These are phyloP conservation scores for Cyclostephanos tholiformis DNA, from an alignment of 108 stramenopile species.

Conservation along the genomic window DNA sequence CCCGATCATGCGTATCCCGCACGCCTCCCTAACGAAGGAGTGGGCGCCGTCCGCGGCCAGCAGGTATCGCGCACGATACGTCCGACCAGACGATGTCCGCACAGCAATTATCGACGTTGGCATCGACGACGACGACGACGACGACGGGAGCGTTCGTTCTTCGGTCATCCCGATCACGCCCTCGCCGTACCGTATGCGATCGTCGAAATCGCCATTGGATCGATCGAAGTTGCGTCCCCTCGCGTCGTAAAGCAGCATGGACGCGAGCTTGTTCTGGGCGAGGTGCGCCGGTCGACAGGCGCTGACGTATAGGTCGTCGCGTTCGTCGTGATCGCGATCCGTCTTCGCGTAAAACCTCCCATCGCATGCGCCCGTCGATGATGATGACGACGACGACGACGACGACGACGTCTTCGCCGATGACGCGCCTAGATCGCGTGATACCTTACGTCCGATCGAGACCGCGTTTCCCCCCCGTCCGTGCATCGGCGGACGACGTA, in stretches of 20 bases:
- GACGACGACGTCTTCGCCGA: not conserved
- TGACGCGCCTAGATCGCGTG: too few relatives aligned
- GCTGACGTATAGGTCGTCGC: too few relatives aligned
- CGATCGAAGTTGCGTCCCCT: not conserved
- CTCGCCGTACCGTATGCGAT: slow-evolving; percentile 22
- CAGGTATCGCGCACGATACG: slow-evolving; percentile 50
- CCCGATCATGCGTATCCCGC: slow-evolving; percentile 61
- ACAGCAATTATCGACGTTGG: slow-evolving; percentile 26
- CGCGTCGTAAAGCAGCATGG: slow-evolving; percentile 59
- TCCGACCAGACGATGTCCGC: slow-evolving; percentile 27
- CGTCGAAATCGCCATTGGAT: not conserved
- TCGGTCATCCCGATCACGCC: slow-evolving; percentile 21
- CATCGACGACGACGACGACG: too few relatives aligned
- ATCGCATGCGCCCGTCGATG: not conserved
- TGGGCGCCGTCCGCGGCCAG: slow-evolving; percentile 89
- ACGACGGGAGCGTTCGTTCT: not conserved
- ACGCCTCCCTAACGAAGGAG: slow-evolving; percentile 60
- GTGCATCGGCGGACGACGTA: slow-evolving; percentile 52
- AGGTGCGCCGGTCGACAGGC: slow-evolving; percentile 52
- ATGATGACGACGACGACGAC: not conserved
- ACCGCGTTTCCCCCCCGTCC: slow-evolving; percentile 63
- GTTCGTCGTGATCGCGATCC: not conserved
- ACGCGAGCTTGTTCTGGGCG: slow-evolving; percentile 66
- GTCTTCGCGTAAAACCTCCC: not conserved
- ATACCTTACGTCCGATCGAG: too few relatives aligned